A percentile compares a stretch with the other conserved stretches of the same genome.
These are phyloP conservation scores for Globisporangium abappressorium DNA, from an alignment of 352 stramenopile species.

Conservation along the genomic window DNA sequence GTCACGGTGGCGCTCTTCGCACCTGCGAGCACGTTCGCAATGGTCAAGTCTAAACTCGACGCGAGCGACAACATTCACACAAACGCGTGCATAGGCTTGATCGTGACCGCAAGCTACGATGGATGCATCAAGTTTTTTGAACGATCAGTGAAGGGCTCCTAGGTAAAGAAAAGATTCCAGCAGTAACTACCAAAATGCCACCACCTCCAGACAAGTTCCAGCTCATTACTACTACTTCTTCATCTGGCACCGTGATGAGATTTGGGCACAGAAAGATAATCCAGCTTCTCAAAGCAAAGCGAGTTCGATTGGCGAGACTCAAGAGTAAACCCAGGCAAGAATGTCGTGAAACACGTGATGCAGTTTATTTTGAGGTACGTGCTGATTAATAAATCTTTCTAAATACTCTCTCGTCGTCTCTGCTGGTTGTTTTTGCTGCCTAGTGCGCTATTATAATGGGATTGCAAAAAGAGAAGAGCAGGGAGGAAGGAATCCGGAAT, in stretches of 20 bases:
- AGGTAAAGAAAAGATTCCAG: background rate
- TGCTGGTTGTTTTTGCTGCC: slow-evolving; percentile 7
- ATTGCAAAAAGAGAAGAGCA: background rate
- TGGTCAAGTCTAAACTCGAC: slow-evolving; percentile 77
- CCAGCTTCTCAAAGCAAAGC: background rate
- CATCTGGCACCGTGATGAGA: too few species aligned
- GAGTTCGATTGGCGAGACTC: background rate
- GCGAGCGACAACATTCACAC: slow-evolving; percentile 52
- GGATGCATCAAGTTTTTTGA: slow-evolving; percentile 85
- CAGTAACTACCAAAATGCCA: background rate
- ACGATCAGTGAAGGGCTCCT: slow-evolving; percentile 30
- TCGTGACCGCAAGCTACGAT: slow-evolving; percentile 83
- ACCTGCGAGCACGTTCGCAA: slow-evolving; percentile 73
- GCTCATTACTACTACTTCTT: background rate
- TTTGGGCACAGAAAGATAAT: background rate
- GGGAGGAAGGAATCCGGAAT: background rate
- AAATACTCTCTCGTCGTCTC: slow-evolving; percentile 14
- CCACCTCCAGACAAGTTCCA: background rate
- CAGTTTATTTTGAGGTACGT: slow-evolving; percentile 9
- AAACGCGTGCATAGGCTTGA: slow-evolving; percentile 73
- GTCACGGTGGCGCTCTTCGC: slow-evolving; percentile 81
- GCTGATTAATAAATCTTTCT: slow-evolving; percentile 19
- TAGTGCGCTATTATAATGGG: slow-evolving; percentile 9
- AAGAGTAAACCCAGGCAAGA: background rate
- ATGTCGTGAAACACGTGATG: background rate